Base-by-base conservation (phyloP, 1,139 yeast species). In the Hyphopichia burtonii region DNA sequence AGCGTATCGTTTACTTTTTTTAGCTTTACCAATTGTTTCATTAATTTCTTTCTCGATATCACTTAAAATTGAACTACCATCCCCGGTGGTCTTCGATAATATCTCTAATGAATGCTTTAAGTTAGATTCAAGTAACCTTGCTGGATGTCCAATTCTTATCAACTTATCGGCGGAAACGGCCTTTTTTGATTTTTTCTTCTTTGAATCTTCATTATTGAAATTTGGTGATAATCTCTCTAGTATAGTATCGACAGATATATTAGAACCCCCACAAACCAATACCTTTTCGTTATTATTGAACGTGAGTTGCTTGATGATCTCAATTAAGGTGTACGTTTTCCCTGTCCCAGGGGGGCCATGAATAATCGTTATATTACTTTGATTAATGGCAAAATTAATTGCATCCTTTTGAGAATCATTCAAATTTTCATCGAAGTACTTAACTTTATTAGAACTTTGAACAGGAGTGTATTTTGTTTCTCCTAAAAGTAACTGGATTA, bases 251-350 rank as follows among this genome's bases (percentile, higher is more conserved):
- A 90, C 96, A 0, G 97, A 83, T n/a, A 90, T 84, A 58, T 93
- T 93, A 0, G 98, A 91, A 0, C 98, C 96, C 0, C 97, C 98
- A 65, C 98, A 91, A 0, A 93, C 94, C 34, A 93, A 68, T 0
- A 93, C 83, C 40, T 93, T 70, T 50, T 86, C 83, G 8, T 82
- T 81, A 30, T 60, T 58, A 12, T 66, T 66, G 14, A 68, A 70
- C 0, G 84, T 76, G 42, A 89, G 66, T 56, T 91, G 97, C 39
- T 86, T 78, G 33, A 90, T 83, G 10, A 88, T 66, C 54, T 93
- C 98, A n/a, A 91, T 81, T 8, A 93, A 55, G 0, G 98, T 91
- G 48, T 84, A 84, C 0, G 99, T 93, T 34, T 77, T 68, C 17
- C 81, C 82, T 0, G 79, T 74, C 1, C 79, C 79, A 2, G 79